phyloP scores from a whole-genome alignment of 345 rosid genomes.

The Melastoma malabathricum region DNA sequence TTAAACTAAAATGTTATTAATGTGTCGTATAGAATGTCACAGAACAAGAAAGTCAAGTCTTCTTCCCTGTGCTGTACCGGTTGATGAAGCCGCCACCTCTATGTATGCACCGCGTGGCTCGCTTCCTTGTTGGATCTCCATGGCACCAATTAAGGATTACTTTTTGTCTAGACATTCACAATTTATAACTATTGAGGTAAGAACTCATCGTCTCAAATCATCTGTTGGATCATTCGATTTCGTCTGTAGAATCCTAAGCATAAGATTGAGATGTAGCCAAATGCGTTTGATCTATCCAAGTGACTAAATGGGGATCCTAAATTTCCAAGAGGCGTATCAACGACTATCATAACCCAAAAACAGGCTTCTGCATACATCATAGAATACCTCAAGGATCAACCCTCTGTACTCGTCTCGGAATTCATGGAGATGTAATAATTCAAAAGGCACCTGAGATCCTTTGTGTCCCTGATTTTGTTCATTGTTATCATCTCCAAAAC shows the following conservation, averaged over 20 bases:
- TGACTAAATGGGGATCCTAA: too few species aligned
- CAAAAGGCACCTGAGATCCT: slow-evolving; percentile 64
- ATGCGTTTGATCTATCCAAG: too few species aligned
- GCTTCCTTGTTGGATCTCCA: too few species aligned
- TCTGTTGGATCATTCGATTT: neutral
- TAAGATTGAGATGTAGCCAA: neutral
- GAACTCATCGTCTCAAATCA: too few species aligned
- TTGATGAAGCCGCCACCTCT: too few species aligned
- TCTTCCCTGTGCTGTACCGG: too few species aligned
- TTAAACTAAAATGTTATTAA: too few species aligned
- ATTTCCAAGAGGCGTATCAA: slow-evolving; percentile 6
- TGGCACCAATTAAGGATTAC: too few species aligned
- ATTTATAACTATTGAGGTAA: neutral
- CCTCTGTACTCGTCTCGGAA: slow-evolving; percentile 41
- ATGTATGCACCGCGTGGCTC: too few species aligned
- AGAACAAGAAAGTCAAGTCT: too few species aligned
- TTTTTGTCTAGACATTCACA: too few species aligned
- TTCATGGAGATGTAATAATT: slow-evolving; percentile 77
- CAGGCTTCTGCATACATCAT: slow-evolving; percentile 61
- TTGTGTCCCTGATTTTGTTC: slow-evolving; percentile 43
- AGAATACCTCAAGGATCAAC: slow-evolving; percentile 58
- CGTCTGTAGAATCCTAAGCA: slow-evolving; percentile 5
- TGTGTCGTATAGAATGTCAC: too few species aligned
- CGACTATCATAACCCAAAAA: slow-evolving; percentile 41
- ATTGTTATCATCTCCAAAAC: slow-evolving; percentile 68